phyloP scores from a whole-genome alignment of 306 rosid species.

The Leucaena leucocephala region DNA sequence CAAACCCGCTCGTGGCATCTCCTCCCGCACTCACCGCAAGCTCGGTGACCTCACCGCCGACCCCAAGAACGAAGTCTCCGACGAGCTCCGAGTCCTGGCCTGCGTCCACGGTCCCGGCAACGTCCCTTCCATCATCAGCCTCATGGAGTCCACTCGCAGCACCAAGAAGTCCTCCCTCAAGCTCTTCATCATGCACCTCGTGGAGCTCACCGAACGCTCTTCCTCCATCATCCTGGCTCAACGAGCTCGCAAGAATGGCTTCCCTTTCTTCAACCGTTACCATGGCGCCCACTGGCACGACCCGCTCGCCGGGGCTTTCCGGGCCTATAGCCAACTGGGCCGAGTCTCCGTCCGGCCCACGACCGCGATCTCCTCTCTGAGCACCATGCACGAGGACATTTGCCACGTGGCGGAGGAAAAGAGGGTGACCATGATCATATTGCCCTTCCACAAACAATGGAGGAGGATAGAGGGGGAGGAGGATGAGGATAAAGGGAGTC shows the following conservation, averaged over 20 bases:
- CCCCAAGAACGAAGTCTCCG: background rate
- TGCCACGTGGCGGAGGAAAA: conserved; percentile 80
- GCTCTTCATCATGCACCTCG: conserved; percentile 12
- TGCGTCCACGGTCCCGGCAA: conserved; percentile 74
- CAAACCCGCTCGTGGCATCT: conserved; percentile 59
- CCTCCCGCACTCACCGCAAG: conserved; percentile 7
- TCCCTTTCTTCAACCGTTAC: conserved; percentile 64
- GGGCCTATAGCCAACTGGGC: conserved; percentile 60
- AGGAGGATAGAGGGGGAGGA: conserved; percentile 42
- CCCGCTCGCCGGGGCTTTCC: conserved; percentile 57
- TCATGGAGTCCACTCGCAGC: conserved; percentile 33
- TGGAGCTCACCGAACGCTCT: conserved; percentile 2
- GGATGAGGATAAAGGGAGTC: background rate
- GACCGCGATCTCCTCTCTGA: conserved; percentile 63
- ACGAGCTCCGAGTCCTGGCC: conserved; percentile 65
- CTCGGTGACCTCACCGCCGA: background rate
- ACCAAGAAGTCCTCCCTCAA: background rate
- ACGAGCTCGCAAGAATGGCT: conserved; percentile 65
- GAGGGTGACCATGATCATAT: conserved; percentile 64
- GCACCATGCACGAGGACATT: conserved; percentile 77
- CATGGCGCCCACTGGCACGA: conserved; percentile 50
- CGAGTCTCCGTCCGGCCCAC: conserved; percentile 62
- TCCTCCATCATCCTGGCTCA: background rate
- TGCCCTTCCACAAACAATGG: conserved; percentile 70
- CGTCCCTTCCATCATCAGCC: conserved; percentile 59